Base-by-base conservation (phyloP, 305 asterid species). In the Fraxinus angustifolia region DNA sequence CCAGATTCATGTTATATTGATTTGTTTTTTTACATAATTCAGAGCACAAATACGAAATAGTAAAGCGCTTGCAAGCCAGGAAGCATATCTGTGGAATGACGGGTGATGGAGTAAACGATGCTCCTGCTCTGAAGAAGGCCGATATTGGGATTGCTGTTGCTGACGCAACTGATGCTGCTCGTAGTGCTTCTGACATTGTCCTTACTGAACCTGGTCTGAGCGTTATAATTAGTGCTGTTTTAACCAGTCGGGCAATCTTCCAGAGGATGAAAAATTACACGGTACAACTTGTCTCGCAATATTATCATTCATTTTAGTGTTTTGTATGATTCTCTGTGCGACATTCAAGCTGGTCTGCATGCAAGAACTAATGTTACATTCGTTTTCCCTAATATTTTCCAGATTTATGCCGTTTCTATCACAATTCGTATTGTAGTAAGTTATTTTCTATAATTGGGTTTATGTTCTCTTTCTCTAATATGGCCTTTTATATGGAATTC, bases 111-210 rank as follows among this genome's bases (percentile, higher is more conserved):
- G 99, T 96, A 67, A 96, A 96, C 33, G 99, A 96, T 45, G 99
- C 99, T 68, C 99, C 99, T 75, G 99, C 99, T 78, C 87, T 96
- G 81, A 96, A 96, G 86, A 96, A 94, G 85, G 99, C 99, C 7
- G 99, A 96, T 87, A 96, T 96, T 33, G 99, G 98, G 71, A 96
- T 96, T 82, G 99, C 99, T 76, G 99, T 96, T 58, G 98, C 90
- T 60, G 99, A 96, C 90, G 99, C 99, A 1, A 96, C 99, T 81
- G 99, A 96, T 87, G 99, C 99, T 38, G 99, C 99, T 84, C 97
- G 99, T 62, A 91, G 98, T 86, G 99, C 99, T 89, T 96, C 98
- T 16, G 99, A 96, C 80, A 96, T 96, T 82, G 99, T 96, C 53
- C 99, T 96, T 79, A 94, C 99, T 1, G 99, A 96, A 82, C 98